These are phyloP conservation scores for Trichoderma semiorbis DNA, from an alignment of 2,329 filamentous ascomycete genomes.

Conservation along the genomic window DNA sequence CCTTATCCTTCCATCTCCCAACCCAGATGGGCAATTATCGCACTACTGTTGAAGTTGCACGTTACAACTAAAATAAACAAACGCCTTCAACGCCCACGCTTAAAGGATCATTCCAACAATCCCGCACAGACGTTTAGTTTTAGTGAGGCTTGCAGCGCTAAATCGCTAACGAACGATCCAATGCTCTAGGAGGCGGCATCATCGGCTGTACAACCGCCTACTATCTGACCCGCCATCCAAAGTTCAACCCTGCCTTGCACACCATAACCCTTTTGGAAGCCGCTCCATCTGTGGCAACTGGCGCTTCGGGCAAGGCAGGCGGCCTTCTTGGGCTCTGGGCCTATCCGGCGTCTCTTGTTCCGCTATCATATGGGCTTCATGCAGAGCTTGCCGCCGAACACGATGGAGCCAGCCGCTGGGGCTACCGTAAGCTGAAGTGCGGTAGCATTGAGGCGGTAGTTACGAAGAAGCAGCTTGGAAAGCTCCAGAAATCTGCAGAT, in stretches of 20 bases:
- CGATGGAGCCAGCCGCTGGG: constrained; percentile 74
- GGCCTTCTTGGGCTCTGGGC: constrained; percentile 89
- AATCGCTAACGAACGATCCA: not conserved
- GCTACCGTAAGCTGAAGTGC: constrained; percentile 76
- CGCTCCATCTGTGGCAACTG: constrained; percentile 74
- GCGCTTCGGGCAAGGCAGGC: constrained; percentile 91
- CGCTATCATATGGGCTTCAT: constrained; percentile 80
- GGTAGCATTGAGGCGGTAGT: constrained; percentile 53
- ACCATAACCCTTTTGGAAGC: constrained; percentile 86
- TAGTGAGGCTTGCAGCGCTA: not conserved
- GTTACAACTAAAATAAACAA: not conserved
- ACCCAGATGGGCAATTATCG: not conserved
- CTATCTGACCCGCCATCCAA: constrained; percentile 80
- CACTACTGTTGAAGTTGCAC: not conserved
- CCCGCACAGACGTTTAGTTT: not conserved
- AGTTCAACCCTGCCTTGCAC: constrained; percentile 70
- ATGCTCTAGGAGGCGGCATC: constrained; percentile 72
- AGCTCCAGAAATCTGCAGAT: constrained; percentile 25
- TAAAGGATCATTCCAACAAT: not conserved
- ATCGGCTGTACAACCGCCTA: constrained; percentile 92
- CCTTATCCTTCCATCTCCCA: not conserved
- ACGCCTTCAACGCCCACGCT: not conserved
- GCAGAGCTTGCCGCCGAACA: constrained; percentile 81
- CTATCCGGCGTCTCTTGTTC: constrained; percentile 79
- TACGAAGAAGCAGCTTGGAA: constrained; percentile 34